Base-by-base conservation (phyloP, 2,329 filamentous ascomycete species). In the Aspergillus pseudonomiae region DNA sequence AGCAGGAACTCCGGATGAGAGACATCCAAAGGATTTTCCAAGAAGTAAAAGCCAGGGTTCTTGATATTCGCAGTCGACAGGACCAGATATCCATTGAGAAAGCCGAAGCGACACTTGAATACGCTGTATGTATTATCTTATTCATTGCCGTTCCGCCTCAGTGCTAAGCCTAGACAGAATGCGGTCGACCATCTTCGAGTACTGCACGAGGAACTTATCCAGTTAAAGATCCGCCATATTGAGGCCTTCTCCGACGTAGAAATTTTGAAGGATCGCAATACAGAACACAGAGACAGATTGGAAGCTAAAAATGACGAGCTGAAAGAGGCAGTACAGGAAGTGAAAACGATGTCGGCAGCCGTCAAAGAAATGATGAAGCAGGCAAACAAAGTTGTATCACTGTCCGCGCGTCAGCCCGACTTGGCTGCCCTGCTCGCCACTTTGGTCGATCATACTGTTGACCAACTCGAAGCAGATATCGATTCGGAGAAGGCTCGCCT, bases 201-300 rank as follows among this genome's bases (percentile, higher is more conserved):
- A 56, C 83, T 87, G 6, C 87, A 91, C 59, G 83, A 89, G 53
- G 84, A 85, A 16, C 79, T 92, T 12, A 77, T 94, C 19, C 88
- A 94, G 70, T 88, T 86, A 2, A 86, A 91, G 68, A 83, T 97
- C 52, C 84, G 88, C 65, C 80, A 86, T 0, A 85, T 96, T 34
- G 95, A 99, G 80, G 94, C 93, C 1, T 77, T 83, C n/a, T 97
- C 93, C 0, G 95, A 99, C 71, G 77, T 91, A 3, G 83, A 87
- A 52, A 86, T 86, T 6, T 82, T 97, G n/a, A 86, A 87, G 70
- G 80, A 81, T 19, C 88, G 89, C 63, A 92, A 93, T 69, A 70
- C 76, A 10, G 82, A 86, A 55, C 86, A 93, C 63, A 82, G 84
- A 60, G 73, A 81, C 6, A 75, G 76, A 14, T 75, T 83, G 0